phyloP scores from a whole-genome alignment of 169 alveolate genomes.

The Plasmodium yoelii region DNA sequence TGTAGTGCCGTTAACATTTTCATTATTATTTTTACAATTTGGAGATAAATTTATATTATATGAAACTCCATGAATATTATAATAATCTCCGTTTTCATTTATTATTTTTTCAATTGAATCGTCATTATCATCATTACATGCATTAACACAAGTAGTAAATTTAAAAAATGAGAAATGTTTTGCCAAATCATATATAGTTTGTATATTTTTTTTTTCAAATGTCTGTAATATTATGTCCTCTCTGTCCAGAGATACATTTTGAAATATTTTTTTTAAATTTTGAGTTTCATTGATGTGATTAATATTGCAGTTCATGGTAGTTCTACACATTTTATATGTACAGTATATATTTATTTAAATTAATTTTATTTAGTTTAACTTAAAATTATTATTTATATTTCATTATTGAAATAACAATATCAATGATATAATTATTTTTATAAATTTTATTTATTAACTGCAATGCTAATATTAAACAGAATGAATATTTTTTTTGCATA shows the following conservation, averaged over 20 bases:
- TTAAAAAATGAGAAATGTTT: slow-evolving; percentile 29
- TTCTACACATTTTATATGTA: not conserved
- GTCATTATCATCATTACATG: slow-evolving; percentile 12
- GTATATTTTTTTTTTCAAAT: slow-evolving; percentile 33
- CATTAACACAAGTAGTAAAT: slow-evolving; percentile 25
- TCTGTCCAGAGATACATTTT: slow-evolving; percentile 41
- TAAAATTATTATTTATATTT: no score
- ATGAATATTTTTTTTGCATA: no score
- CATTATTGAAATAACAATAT: no score
- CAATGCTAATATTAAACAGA: no score
- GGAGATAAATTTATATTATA: not conserved
- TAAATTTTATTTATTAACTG: no score
- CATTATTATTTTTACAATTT: not conserved
- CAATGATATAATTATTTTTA: no score
- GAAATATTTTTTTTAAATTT: slow-evolving; percentile 15
- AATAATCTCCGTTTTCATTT: slow-evolving; percentile 13
- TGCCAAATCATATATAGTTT: slow-evolving; percentile 53
- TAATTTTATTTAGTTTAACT: not conserved
- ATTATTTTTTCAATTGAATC: slow-evolving; percentile 25
- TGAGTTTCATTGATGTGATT: not conserved
- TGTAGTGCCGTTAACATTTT: slow-evolving; percentile 2
- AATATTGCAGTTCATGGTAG: slow-evolving; percentile 22
- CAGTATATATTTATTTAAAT: slow-evolving; percentile 1
- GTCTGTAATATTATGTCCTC: slow-evolving; percentile 47
- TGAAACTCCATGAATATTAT: not conserved